phyloP scores from a whole-genome alignment of 331 rosid species.

The Phaseolus coccineus region DNA sequence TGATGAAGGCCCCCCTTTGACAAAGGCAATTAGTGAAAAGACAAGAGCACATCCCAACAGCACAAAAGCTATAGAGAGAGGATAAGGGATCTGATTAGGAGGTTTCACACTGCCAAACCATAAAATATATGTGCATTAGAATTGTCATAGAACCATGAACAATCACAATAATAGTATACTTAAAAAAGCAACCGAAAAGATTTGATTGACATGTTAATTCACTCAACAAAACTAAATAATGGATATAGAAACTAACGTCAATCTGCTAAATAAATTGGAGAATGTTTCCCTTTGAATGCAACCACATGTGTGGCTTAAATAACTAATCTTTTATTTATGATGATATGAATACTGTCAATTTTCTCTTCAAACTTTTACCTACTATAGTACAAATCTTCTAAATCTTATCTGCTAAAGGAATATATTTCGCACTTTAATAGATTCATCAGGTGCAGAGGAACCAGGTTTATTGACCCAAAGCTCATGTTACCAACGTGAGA shows the following conservation, averaged over 20 bases:
- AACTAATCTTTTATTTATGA: not conserved
- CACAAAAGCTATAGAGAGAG: conserved; percentile 72
- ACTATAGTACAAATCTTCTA: conserved; percentile 4
- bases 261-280: conserved; percentile 16
- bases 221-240: conserved; percentile 18
- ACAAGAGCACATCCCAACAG: conserved; percentile 79
- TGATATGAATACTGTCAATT: not conserved
- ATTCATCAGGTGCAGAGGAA: conserved; percentile 8
- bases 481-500: conserved; percentile 27
- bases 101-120: conserved; percentile 77
- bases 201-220: conserved; percentile 26
- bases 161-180: conserved; percentile 18
- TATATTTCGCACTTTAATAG: not conserved
- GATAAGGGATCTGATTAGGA: conserved; percentile 72
- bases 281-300: conserved; percentile 13
- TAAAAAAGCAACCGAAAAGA: conserved; percentile 5
- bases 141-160: conserved; percentile 18
- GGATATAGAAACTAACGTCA: conserved; percentile 10
- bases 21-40: conserved; percentile 83
- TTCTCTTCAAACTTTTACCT: conserved; percentile 7
- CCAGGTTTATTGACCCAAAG: conserved; percentile 20
- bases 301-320: not conserved
- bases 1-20: conserved; percentile 85
- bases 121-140: conserved; percentile 44
- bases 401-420: conserved; percentile 12